phyloP scores from a whole-genome alignment of 768 basidiomycete genomes.

The Suillus discolor region DNA sequence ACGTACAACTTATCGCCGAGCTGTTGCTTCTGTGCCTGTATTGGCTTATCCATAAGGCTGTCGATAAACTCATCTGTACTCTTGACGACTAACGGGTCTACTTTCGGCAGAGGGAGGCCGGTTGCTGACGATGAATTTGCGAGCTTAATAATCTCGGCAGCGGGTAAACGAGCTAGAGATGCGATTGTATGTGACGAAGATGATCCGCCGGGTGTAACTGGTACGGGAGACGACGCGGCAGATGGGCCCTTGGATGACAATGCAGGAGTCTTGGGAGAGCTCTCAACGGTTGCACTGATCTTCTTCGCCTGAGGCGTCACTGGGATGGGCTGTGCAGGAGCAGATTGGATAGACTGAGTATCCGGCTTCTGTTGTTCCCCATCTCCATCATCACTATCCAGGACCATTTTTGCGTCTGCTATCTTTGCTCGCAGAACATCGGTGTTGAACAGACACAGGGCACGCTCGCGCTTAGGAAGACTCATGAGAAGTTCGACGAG shows the following conservation, averaged over 20 bases:
- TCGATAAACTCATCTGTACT: slow-evolving; percentile 77
- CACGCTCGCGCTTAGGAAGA: slow-evolving; percentile 85
- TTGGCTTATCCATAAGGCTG: slow-evolving; percentile 53
- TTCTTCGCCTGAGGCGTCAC: slow-evolving; percentile 70
- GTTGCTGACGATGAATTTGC: slow-evolving; percentile 49
- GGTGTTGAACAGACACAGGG: slow-evolving; percentile 87
- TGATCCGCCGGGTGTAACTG: slow-evolving; percentile 57
- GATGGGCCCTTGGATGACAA: slow-evolving; percentile 75
- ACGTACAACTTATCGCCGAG: slow-evolving; percentile 78
- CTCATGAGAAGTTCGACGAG: slow-evolving; percentile 83
- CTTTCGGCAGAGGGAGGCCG: slow-evolving; percentile 63
- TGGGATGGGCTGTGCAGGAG: slow-evolving; percentile 37
- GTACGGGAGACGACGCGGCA: slow-evolving; percentile 69
- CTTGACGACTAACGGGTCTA: slow-evolving; percentile 67
- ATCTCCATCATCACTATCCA: slow-evolving; percentile 72
- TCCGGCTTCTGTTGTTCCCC: slow-evolving; percentile 38
- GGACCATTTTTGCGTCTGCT: slow-evolving; percentile 77
- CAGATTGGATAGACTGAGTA: slow-evolving; percentile 22
- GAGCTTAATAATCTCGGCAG: slow-evolving; percentile 71
- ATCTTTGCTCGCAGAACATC: slow-evolving; percentile 80
- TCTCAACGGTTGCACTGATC: slow-evolving; percentile 38
- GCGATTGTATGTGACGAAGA: slow-evolving; percentile 58
- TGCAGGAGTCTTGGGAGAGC: slow-evolving; percentile 76
- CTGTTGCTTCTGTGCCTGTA: slow-evolving; percentile 72
- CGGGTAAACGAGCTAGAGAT: slow-evolving; percentile 73